These are phyloP conservation scores for Trichoderma hamatum DNA, from an alignment of 2,329 filamentous ascomycete species.

Conservation along the genomic window DNA sequence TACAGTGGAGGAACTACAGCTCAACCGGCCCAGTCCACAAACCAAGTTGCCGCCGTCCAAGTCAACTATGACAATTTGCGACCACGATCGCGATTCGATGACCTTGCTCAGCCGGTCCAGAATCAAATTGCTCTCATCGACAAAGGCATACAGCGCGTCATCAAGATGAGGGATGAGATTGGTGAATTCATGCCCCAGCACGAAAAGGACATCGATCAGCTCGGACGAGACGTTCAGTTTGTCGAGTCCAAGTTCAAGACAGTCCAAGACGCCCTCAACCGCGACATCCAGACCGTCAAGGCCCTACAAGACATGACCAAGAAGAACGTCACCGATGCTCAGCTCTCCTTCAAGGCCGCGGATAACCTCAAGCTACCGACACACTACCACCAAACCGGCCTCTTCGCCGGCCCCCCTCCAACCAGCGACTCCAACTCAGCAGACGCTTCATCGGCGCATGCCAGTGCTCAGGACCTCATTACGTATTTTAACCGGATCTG, in stretches of 20 bases:
- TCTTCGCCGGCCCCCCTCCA: slow-evolving; percentile 44
- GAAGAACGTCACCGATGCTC: slow-evolving; percentile 70
- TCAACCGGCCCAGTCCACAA: slow-evolving; percentile 43
- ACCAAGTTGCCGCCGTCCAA: slow-evolving; percentile 70
- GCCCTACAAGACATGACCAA: slow-evolving; percentile 62
- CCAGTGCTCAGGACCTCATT: slow-evolving; percentile 48
- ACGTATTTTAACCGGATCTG: slow-evolving; percentile 51
- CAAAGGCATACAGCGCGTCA: slow-evolving; percentile 76
- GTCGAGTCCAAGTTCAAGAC: slow-evolving; percentile 53
- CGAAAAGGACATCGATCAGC: slow-evolving; percentile 51
- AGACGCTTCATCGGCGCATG: slow-evolving; percentile 42
- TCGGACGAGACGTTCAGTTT: slow-evolving; percentile 52
- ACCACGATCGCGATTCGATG: slow-evolving; percentile 88
- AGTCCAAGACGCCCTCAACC: slow-evolving; percentile 50
- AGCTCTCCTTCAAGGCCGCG: slow-evolving; percentile 71
- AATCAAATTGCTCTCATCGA: slow-evolving; percentile 78
- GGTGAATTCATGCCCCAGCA: slow-evolving; percentile 66
- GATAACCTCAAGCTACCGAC: slow-evolving; percentile 73
- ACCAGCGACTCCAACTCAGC: slow-evolving; percentile 36
- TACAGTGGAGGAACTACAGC: slow-evolving; percentile 38
- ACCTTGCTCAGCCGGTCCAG: slow-evolving; percentile 81
- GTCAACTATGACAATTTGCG: slow-evolving; percentile 79
- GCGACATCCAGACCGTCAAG: slow-evolving; percentile 65
- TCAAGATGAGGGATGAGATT: slow-evolving; percentile 75
- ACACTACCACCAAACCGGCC: slow-evolving; percentile 54